Evolutionary conservation across 495 filamentous ascomycete genomes (phyloP), one percentile per base, ranked within the genome.

Genomic region (Hypomontagnella submonticulosa): DNA sequence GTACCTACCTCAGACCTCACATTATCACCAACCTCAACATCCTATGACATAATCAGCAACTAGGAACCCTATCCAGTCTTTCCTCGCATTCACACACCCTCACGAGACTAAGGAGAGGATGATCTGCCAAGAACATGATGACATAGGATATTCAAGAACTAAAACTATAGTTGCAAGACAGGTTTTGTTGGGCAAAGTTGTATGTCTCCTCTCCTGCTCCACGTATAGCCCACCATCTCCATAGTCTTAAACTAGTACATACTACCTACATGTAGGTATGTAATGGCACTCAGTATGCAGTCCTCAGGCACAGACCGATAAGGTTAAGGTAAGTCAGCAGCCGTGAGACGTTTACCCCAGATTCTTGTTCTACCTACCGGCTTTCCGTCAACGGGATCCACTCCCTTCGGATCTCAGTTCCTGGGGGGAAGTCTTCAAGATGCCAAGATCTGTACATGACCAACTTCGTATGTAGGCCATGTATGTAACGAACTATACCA

Each of bases 311-410:
- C 36, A 49, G 13, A n/a, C 42, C 38, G 32, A 61, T 57, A 61
- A 63, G 43, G 48, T 51, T 59, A 36, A 51, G 48, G 42, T 37
- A 41, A 30, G 49, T 41, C 53, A 53, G 50, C 34, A 46, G 43
- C 36, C 49, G 37, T 33, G 33, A 27, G 23, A 54, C 46, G 16
- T 34, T 23, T 67, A 69, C 66, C 66, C 66, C 60, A 36, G 66
- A 63, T 63, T 69, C 38, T 19, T 55, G 34, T 37, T 67, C 41
- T 52, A 57, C 55, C 56, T 63, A 57, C 66, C 66, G 60, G 55
- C 66, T 37, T 60, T 60, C 55, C 60, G 48, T 56, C 44, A 37
- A 51, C 40, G 43, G 59, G 32, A 63, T 47, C 38, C 43, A 18
- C 38, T 44, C 30, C 43, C 41, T 63, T 60, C 54, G 65, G 65